Evolutionary conservation across 441 rosid species (phyloP).

Genomic region (Pelargonium myrrhifolium): DNA sequence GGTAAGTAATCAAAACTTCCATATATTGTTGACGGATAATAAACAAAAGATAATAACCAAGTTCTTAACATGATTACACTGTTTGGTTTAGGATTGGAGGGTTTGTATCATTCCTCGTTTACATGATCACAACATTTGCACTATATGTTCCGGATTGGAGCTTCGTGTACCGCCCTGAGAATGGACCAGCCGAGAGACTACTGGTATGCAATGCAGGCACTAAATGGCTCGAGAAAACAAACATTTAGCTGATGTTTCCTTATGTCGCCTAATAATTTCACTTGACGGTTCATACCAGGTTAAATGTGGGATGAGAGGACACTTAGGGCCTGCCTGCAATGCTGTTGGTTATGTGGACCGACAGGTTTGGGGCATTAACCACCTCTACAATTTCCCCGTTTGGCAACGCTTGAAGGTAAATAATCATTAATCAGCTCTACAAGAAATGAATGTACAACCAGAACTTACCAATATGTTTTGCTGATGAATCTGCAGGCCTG

Average conservation of each 20-base stretch:
- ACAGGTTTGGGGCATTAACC: slow-evolving; percentile 58
- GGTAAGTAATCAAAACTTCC: slow-evolving; percentile 24
- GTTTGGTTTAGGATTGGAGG: slow-evolving; percentile 40
- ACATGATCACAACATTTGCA: slow-evolving; percentile 43
- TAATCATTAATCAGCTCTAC: neutral
- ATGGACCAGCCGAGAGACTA: slow-evolving; percentile 21
- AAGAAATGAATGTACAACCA: too few relatives aligned
- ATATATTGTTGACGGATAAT: neutral
- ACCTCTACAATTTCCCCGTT: slow-evolving; percentile 45
- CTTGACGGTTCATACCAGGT: slow-evolving; percentile 27
- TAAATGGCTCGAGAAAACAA: neutral
- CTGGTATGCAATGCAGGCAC: slow-evolving; percentile 28
- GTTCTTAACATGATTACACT: neutral
- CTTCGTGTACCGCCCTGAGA: slow-evolving; percentile 14
- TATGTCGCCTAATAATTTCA: neutral
- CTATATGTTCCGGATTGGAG: slow-evolving; percentile 64
- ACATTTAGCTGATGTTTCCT: neutral
- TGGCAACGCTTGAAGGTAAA: slow-evolving; percentile 53
- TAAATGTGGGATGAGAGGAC: slow-evolving; percentile 66
- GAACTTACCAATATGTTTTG: neutral
- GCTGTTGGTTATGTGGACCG: slow-evolving; percentile 61
- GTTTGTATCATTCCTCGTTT: slow-evolving; percentile 41
- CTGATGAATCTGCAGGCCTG: slow-evolving; percentile 40
- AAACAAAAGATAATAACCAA: neutral
- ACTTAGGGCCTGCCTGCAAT: slow-evolving; percentile 65